phyloP scores from a whole-genome alignment of 148 eudicot species.

The Rhododendron williamsianum region DNA sequence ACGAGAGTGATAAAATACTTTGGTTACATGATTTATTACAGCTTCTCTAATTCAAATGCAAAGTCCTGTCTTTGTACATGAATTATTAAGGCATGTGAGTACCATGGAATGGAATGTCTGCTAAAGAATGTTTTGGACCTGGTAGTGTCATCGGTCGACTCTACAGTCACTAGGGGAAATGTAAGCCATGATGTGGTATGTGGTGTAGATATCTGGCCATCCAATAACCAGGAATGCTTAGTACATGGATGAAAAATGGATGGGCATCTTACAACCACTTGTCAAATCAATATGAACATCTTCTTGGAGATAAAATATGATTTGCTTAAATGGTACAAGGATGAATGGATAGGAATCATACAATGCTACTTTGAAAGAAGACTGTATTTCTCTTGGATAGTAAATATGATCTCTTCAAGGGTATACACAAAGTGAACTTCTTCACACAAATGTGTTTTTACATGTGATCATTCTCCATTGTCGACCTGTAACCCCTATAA shows the following conservation, averaged over 20 bases:
- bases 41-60: neutral
- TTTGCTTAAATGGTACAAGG: neutral
- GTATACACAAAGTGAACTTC: neutral
- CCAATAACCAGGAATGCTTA: neutral
- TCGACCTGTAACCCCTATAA: neutral
- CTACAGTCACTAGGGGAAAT: neutral
- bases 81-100: neutral
- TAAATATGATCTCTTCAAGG: neutral
- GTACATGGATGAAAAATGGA: neutral
- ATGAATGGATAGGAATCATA: neutral
- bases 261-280: neutral
- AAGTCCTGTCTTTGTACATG: neutral
- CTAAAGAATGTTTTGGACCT: neutral
- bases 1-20: neutral
- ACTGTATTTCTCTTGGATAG: neutral
- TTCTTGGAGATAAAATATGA: neutral
- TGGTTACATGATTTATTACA: neutral
- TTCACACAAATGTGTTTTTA: neutral
- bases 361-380: neutral
- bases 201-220: neutral
- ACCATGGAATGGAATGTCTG: constrained; percentile 1
- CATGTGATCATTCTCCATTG: neutral
- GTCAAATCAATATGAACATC: neutral
- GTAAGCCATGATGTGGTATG: neutral
- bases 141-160: neutral